Evolutionary conservation across 208 protist genomes (phyloP).

Genomic region (Trypanosoma lewisi): DNA sequence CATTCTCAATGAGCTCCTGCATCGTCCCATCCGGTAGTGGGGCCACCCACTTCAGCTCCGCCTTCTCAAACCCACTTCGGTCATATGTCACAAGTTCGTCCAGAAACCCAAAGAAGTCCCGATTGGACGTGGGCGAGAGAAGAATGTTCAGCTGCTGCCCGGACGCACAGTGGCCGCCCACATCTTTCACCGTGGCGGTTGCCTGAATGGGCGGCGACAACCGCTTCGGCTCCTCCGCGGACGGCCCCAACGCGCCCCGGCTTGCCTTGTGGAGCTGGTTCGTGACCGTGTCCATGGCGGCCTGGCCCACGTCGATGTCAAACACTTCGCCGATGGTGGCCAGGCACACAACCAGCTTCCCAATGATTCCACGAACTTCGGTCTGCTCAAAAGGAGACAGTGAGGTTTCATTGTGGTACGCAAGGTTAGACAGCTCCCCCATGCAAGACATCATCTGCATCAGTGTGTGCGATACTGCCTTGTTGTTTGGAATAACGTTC

Average conservation of each 20-base stretch:
- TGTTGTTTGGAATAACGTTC: conserved; percentile 26
- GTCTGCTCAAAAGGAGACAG: conserved; percentile 71
- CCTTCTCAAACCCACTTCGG: conserved; percentile 44
- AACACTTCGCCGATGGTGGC: conserved; percentile 58
- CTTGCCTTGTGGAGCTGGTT: conserved; percentile 34
- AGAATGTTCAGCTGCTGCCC: conserved; percentile 14
- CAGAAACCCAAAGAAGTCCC: conserved; percentile 60
- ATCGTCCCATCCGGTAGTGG: conserved; percentile 47
- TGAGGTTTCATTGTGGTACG: conserved; percentile 36
- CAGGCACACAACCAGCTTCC: conserved; percentile 56
- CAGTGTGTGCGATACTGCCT: conserved; percentile 46
- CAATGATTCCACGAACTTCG: conserved; percentile 56
- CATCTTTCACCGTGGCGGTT: background rate
- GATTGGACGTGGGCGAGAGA: conserved; percentile 35
- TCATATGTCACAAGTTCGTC: conserved; percentile 42
- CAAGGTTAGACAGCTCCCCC: conserved; percentile 63
- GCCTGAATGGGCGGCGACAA: background rate
- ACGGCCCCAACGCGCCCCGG: conserved; percentile 1
- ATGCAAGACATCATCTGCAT: conserved; percentile 79
- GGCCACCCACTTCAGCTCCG: conserved; percentile 61
- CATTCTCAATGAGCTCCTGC: conserved; percentile 67
- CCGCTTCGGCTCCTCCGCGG: conserved; percentile 4
- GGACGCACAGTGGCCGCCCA: background rate
- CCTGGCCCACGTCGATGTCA: conserved; percentile 47
- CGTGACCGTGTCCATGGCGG: conserved; percentile 40